Evolutionary conservation across 1,284 basidiomycete genomes (phyloP).

Genomic region (Sparassis latifolia): DNA sequence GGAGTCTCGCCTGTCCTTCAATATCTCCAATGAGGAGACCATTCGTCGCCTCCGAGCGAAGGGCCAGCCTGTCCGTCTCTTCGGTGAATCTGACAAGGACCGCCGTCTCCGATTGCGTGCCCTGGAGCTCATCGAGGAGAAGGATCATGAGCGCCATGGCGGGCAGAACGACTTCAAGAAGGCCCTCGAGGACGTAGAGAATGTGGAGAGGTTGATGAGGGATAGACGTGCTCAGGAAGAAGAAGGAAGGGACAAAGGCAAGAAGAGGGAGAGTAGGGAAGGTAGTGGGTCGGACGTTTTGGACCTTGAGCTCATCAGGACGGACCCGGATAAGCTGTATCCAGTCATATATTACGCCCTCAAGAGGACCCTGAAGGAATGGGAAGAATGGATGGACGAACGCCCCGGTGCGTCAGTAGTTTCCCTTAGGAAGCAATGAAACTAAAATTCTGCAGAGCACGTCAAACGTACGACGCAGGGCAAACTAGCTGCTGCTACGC

Average conservation of each 20-base stretch:
- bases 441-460: constrained; percentile 38
- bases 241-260: constrained; percentile 38
- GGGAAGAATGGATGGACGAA: constrained; percentile 91
- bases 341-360: constrained; percentile 96
- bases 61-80: constrained; percentile 91
- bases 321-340: constrained; percentile 93
- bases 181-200: constrained; percentile 89
- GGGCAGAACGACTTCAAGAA: constrained; percentile 94
- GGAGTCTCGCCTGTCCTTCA: constrained; percentile 56
- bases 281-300: constrained; percentile 51
- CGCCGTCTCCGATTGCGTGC: constrained; percentile 85
- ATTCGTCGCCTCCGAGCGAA: constrained; percentile 83
- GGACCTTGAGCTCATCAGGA: constrained; percentile 81
- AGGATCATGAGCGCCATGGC: constrained; percentile 66
- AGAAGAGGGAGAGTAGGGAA: constrained; percentile 51
- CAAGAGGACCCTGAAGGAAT: constrained; percentile 90
- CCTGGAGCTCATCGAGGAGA: constrained; percentile 90
- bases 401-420: constrained; percentile 61
- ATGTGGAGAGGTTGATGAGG: constrained; percentile 66
- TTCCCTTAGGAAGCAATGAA: too few relatives aligned
- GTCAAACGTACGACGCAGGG: constrained; percentile 87
- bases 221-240: constrained; percentile 38
- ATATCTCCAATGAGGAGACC: constrained; percentile 91
- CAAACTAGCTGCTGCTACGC: constrained; percentile 90
- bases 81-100: constrained; percentile 94